phyloP scores from a whole-genome alignment of 176 grass and related monocot species.

The Avena sativa region DNA sequence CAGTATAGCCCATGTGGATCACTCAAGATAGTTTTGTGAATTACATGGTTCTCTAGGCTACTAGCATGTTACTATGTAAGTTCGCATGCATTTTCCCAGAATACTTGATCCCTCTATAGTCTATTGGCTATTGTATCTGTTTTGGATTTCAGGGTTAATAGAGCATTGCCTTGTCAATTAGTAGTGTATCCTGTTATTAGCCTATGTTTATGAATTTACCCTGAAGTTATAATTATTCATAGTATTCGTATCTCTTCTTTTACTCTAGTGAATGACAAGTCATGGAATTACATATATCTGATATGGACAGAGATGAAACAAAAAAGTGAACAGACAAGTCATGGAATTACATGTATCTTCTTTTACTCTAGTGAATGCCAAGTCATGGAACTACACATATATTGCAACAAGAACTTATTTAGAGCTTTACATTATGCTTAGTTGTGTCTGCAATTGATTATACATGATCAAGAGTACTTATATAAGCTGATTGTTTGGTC shows the following conservation, averaged over 20 bases:
- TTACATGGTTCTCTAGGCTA: neutral
- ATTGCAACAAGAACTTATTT: neutral
- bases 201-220: neutral
- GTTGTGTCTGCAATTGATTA: neutral
- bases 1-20: neutral
- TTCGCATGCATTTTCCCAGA: constrained; percentile 1
- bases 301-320: neutral
- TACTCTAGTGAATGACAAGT: neutral
- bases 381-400: neutral
- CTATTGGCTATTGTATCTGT: neutral
- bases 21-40: neutral
- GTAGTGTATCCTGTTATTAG: neutral
- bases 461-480: neutral
- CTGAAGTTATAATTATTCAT: neutral
- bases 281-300: neutral
- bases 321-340: neutral
- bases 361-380: too few species aligned
- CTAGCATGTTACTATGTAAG: neutral
- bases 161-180: neutral
- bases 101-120: neutral
- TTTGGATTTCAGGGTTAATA: neutral
- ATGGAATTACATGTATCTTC: too few species aligned
- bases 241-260: neutral
- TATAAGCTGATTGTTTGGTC: neutral
- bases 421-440: neutral